A percentile compares a stretch with the other conserved stretches of the same genome.
phyloP scores from a whole-genome alignment of 2,329 filamentous ascomycete genomes.

The Didymella lethalis region DNA sequence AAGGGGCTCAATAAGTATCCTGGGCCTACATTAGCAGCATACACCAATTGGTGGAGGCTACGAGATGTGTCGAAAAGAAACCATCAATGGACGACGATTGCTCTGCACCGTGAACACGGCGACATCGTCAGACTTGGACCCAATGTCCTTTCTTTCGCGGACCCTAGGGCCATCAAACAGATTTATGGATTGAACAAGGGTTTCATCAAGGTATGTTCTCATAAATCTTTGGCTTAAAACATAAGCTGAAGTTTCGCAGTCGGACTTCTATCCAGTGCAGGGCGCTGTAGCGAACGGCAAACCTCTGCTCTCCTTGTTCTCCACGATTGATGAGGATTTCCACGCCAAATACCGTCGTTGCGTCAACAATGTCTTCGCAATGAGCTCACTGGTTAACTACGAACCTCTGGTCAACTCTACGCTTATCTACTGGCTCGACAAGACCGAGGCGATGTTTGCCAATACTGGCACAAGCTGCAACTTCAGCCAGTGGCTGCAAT shows the following conservation, averaged over 20 bases:
- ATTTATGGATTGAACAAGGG: slow-evolving; percentile 88
- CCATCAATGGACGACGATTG: slow-evolving; percentile 72
- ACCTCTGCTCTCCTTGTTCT: slow-evolving; percentile 76
- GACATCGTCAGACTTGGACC: slow-evolving; percentile 78
- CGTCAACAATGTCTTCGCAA: slow-evolving; percentile 79
- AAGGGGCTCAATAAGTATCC: slow-evolving; percentile 74
- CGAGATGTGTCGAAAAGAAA: slow-evolving; percentile 70
- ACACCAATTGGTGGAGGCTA: slow-evolving; percentile 78
- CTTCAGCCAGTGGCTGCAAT: slow-evolving; percentile 77
- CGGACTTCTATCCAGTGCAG: slow-evolving; percentile 82
- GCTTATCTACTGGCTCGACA: slow-evolving; percentile 71
- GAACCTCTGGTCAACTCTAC: slow-evolving; percentile 82
- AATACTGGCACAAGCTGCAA: slow-evolving; percentile 61
- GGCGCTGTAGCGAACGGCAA: slow-evolving; percentile 74
- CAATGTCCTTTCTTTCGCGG: slow-evolving; percentile 75
- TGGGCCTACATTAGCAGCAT: slow-evolving; percentile 72
- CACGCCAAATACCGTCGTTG: slow-evolving; percentile 77
- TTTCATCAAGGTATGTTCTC: slow-evolving; percentile 70
- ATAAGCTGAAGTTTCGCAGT: slow-evolving; percentile 57
- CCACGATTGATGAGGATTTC: slow-evolving; percentile 76
- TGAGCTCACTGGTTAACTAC: slow-evolving; percentile 79
- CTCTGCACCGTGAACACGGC: slow-evolving; percentile 74
- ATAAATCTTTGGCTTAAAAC: background rate
- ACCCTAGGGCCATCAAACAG: slow-evolving; percentile 74
- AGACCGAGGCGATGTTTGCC: slow-evolving; percentile 55